phyloP scores from a whole-genome alignment of 2,329 filamentous ascomycete genomes.

The Hymenoscyphus linearis region DNA sequence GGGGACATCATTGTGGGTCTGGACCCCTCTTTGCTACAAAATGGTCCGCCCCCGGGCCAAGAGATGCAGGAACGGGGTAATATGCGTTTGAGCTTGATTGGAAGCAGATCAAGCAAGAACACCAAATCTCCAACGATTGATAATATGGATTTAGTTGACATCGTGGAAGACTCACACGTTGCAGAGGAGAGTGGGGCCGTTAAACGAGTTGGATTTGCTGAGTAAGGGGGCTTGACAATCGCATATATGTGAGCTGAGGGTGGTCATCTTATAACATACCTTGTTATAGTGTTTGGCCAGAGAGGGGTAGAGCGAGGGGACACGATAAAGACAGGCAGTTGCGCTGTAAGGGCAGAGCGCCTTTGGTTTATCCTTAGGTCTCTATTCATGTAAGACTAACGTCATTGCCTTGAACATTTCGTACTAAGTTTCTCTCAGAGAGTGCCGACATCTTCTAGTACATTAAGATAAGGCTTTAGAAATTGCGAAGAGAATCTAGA shows the following conservation, averaged over 20 bases:
- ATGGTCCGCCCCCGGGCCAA: slow-evolving; percentile 4
- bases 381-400: neutral
- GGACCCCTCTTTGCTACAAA: slow-evolving; percentile 16
- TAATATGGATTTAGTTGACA: slow-evolving; percentile 29
- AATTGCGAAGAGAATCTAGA: no score
- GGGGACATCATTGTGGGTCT: slow-evolving; percentile 24
- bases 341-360: neutral
- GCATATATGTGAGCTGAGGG: neutral
- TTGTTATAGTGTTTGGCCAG: neutral
- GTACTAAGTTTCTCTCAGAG: no score
- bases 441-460: no score
- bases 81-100: slow-evolving; percentile 16
- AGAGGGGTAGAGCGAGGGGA: neutral
- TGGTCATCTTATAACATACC: neutral
- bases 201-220: slow-evolving; percentile 21
- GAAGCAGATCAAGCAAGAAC: slow-evolving; percentile 10
- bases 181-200: slow-evolving; percentile 23
- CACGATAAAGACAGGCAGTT: no score
- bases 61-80: slow-evolving; percentile 30
- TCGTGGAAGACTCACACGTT: slow-evolving; percentile 22
- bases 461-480: no score
- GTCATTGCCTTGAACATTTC: neutral
- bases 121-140: slow-evolving; percentile 17
- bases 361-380: neutral
- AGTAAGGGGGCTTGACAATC: neutral